A percentile compares a stretch with the other conserved stretches of the same genome.
Evolutionary conservation across 1,284 basidiomycete species (phyloP).

Genomic region (Puccinia hordei): DNA sequence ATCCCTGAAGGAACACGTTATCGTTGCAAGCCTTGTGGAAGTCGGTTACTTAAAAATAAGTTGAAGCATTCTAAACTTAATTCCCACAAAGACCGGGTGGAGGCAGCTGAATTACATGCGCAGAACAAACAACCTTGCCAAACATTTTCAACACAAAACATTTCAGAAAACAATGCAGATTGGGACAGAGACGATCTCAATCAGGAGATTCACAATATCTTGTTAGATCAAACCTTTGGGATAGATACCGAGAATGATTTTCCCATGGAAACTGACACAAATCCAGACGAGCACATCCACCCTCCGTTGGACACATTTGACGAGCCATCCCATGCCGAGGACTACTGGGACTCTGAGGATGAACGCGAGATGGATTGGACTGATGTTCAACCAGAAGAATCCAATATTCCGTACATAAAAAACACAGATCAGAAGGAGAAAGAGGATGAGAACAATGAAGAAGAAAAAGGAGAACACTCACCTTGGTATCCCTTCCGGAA

Average conservation of each 20-base stretch:
- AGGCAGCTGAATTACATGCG: not conserved
- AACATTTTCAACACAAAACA: not conserved
- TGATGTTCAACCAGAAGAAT: not conserved
- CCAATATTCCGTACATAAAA: not conserved
- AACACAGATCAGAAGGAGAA: not conserved
- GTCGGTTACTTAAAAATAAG: not conserved
- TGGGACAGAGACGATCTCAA: not conserved
- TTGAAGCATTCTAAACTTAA: not conserved
- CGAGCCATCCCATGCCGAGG: not conserved
- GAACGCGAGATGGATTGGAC: not conserved
- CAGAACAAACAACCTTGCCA: not conserved
- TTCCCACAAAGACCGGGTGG: not conserved
- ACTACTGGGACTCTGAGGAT: not conserved
- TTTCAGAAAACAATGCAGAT: not conserved
- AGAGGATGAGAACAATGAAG: not conserved
- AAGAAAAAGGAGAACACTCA: slow-evolving; percentile 9
- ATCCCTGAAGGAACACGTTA: not conserved
- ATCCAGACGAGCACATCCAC: not conserved
- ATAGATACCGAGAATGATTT: not conserved
- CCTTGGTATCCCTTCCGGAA: slow-evolving; percentile 12
- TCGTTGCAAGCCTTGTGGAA: not conserved
- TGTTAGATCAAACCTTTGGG: not conserved
- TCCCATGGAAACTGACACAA: not conserved
- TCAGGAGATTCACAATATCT: not conserved
- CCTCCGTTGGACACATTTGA: not conserved